These are phyloP conservation scores for Rheum nobile DNA, from an alignment of 148 eudicot species.

Conservation along the genomic window DNA sequence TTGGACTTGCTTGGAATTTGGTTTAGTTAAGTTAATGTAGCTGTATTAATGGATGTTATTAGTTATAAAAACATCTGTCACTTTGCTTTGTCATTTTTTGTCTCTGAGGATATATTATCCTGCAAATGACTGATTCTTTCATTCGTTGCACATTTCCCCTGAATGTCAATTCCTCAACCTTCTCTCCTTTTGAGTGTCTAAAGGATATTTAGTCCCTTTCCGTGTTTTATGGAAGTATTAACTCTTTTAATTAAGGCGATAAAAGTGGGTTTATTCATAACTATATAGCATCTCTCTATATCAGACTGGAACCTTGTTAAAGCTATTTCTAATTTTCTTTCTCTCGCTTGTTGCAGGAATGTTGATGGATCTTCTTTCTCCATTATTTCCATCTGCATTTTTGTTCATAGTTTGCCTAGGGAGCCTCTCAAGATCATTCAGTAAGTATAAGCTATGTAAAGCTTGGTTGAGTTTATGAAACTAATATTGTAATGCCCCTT, in stretches of 20 bases:
- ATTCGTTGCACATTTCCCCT: background rate
- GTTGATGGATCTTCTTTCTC: constrained; percentile 98
- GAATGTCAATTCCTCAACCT: background rate
- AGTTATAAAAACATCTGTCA: background rate
- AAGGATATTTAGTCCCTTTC: background rate
- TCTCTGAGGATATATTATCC: background rate
- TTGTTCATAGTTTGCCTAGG: constrained; percentile 85
- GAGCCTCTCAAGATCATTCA: constrained; percentile 93
- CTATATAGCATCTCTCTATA: background rate
- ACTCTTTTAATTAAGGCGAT: background rate
- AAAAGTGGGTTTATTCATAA: background rate
- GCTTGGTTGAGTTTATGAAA: background rate
- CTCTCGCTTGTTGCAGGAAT: constrained; percentile 55
- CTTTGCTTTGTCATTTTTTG: background rate
- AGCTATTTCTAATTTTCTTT: background rate
- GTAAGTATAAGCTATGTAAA: constrained; percentile 39
- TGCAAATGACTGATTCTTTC: background rate
- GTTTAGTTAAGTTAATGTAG: background rate
- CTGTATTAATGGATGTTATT: background rate
- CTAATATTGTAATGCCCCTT: background rate
- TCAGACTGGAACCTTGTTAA: background rate
- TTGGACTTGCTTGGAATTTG: background rate
- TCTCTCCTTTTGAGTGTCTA: background rate
- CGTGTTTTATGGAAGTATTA: background rate
- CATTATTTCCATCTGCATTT: constrained; percentile 94